Base-by-base conservation (phyloP, 2,329 filamentous ascomycete genomes). In the Grosmannia huntii region DNA sequence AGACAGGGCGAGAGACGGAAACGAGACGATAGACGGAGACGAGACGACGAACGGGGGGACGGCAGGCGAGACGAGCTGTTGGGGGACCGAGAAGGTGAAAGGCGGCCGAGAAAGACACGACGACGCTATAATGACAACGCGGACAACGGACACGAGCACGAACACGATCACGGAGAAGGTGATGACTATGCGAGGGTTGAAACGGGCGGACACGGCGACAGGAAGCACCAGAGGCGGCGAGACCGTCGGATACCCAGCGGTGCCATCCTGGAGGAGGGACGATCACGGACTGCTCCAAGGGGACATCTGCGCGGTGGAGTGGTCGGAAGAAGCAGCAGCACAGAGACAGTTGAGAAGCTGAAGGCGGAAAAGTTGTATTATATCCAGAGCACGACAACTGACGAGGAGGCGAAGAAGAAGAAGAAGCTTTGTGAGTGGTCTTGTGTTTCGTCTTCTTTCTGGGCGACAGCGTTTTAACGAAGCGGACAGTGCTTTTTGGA, bases 201-300 rank as follows among this genome's bases (percentile, higher is more conserved):
- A 41, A 59, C 57, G 0, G 60, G 57, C 48, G 59, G 58, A 23
- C 16, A 19, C 5, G 59, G 36, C 4, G 62, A 63, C 46, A 54
- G 58, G 11, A 56, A 48, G 4, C 62, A 63, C 53, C 59, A 52
- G 31, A 11, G 52, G 19, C 53, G 51, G 36, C 60, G 62, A 19
- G 62, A 82, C 66, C 77, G 76, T 59, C 74, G 86, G 61, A 75
- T 87, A n/a, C 84, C 86, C 23, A 89, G 86, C 62, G 86, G 85
- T 23, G 83, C 84, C 0, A 71, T 86, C 21, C 73, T 87, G 64
- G 86, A 89, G 66, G 86, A 89, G 68, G 86, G 85, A 0, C 70
- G 73, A n/a, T 48, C 62, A 59, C 58, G 69, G 70, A 6, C 59
- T 1, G 41, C 21, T 11, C 46, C 28, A 14, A 16, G 51, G 12